These are phyloP conservation scores for Hyaloscypha bicolor DNA, from an alignment of 495 filamentous ascomycete species.

Conservation along the genomic window DNA sequence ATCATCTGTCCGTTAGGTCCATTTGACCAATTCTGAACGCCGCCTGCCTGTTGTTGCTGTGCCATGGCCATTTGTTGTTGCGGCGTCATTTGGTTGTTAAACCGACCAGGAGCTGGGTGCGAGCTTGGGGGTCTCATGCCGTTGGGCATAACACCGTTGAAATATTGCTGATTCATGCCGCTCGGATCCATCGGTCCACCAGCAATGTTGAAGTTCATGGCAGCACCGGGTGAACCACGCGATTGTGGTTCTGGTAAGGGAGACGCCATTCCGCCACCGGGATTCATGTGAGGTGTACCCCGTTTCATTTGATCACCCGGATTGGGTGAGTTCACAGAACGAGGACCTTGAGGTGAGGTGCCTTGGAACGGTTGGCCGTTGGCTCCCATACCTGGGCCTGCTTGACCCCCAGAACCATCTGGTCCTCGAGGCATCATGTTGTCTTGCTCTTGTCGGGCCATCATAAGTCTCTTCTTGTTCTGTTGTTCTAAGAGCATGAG, in stretches of 20 bases:
- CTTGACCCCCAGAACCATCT: constrained; percentile 51
- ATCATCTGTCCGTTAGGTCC: constrained; percentile 65
- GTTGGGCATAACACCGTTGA: constrained; percentile 59
- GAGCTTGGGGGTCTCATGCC: constrained; percentile 87
- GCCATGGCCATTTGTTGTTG: constrained; percentile 50
- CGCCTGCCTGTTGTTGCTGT: constrained; percentile 43
- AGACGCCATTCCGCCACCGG: constrained; percentile 74
- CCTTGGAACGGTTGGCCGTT: constrained; percentile 61
- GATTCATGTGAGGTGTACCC: constrained; percentile 84
- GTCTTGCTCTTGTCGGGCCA: constrained; percentile 97
- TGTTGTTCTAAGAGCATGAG: constrained; percentile 98
- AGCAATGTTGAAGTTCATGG: constrained; percentile 69
- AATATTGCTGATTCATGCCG: constrained; percentile 64
- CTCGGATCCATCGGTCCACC: constrained; percentile 67
- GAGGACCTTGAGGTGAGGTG: constrained; percentile 79
- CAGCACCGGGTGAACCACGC: constrained; percentile 75
- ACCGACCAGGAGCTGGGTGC: constrained; percentile 59
- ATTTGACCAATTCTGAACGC: constrained; percentile 35
- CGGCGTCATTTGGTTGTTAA: constrained; percentile 70
- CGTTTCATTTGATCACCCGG: constrained; percentile 88
- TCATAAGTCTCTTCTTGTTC: constrained; percentile 95
- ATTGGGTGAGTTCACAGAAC: constrained; percentile 85
- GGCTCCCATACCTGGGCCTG: constrained; percentile 49
- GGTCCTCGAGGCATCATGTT: constrained; percentile 50
- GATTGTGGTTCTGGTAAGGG: constrained; percentile 81